Percentiles rank a stretch among this genome's conserved stretches.
phyloP scores from a whole-genome alignment of 176 grass and related monocot species.

The Poa annua region DNA sequence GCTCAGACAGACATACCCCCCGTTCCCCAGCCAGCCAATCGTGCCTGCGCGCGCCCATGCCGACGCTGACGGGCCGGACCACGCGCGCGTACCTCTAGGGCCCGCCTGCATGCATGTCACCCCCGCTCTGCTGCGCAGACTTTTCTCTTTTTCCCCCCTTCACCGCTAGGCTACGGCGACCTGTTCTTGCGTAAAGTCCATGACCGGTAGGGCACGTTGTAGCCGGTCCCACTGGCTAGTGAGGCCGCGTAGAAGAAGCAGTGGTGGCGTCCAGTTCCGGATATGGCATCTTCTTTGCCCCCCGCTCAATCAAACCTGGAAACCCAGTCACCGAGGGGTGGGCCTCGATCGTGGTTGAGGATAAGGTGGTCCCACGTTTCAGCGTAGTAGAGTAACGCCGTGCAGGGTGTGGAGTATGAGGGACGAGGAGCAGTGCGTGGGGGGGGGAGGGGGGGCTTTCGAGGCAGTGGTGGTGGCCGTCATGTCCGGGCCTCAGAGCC shows the following conservation, averaged over 20 bases:
- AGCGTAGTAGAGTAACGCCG: not conserved
- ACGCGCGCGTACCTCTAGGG: not conserved
- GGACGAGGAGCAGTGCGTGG: no score
- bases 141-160: not conserved
- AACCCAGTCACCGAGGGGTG: not conserved
- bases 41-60: not conserved
- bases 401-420: not conserved
- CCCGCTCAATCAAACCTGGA: not conserved
- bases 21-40: conserved; percentile 53
- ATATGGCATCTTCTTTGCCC: conserved; percentile 25
- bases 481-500: not conserved
- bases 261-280: conserved; percentile 34
- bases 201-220: accelerated
- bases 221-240: accelerated
- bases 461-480: conserved; percentile 8
- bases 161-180: no score
- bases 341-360: accelerated
- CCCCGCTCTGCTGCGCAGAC: conserved; percentile 11
- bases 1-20: conserved; percentile 56
- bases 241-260: not conserved
- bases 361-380: not conserved
- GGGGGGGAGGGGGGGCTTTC: no score
- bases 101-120: conserved; percentile 20
- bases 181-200: no score
- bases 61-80: conserved; percentile 46